These are phyloP conservation scores for Actinomortierella ambigua DNA, from an alignment of 371 early-diverging fungal species.

Conservation along the genomic window DNA sequence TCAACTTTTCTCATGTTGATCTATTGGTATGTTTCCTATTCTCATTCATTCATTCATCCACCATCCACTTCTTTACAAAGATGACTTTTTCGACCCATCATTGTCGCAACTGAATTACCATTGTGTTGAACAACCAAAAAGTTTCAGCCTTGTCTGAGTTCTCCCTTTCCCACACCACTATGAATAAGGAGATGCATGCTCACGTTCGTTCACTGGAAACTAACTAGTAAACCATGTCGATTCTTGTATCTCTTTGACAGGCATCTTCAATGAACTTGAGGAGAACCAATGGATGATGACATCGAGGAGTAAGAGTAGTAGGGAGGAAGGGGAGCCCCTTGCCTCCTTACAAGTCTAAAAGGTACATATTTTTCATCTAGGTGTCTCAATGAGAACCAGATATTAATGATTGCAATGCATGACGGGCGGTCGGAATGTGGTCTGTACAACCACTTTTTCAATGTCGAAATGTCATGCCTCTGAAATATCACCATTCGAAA, in stretches of 20 bases:
- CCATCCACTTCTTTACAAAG: not conserved
- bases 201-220: too few species aligned
- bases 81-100: constrained; percentile 33
- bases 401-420: constrained; percentile 50
- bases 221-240: too few species aligned
- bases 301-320: too few species aligned
- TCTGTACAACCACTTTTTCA: constrained; percentile 45
- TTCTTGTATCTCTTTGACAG: too few species aligned
- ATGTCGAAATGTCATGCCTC: constrained; percentile 51
- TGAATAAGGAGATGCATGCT: too few species aligned
- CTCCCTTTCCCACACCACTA: too few species aligned
- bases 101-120: constrained; percentile 44
- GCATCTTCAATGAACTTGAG: too few species aligned
- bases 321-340: too few species aligned
- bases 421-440: constrained; percentile 52
- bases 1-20: too few species aligned
- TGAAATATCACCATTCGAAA: constrained; percentile 33
- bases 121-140: constrained; percentile 45
- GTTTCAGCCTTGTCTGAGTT: constrained; percentile 51
- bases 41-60: too few species aligned
- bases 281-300: too few species aligned
- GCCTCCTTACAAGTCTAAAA: not conserved
- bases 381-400: not conserved
- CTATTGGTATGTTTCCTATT: too few species aligned
- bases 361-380: constrained; percentile 5